Percentiles rank a stretch among this genome's conserved stretches.
Evolutionary conservation across 2,329 filamentous ascomycete genomes (phyloP).

Genomic region (Talaromyces sp.): DNA sequence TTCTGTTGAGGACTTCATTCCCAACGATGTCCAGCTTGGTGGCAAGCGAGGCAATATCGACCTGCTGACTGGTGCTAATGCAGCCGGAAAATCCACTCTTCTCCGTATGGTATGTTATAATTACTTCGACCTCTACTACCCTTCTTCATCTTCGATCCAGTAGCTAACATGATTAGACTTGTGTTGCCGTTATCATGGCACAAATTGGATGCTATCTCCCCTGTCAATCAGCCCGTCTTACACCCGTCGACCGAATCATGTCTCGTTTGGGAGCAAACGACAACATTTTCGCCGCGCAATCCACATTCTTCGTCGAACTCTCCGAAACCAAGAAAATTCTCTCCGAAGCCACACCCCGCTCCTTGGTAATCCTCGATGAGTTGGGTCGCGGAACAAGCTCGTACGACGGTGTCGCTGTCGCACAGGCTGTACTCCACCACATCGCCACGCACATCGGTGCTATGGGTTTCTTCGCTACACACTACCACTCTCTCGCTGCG

Average conservation of each 20-base stretch:
- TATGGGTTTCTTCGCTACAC: slow-evolving; percentile 94
- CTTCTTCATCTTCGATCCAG: neutral
- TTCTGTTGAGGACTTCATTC: slow-evolving; percentile 90
- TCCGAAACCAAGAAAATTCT: slow-evolving; percentile 98
- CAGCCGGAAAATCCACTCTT: slow-evolving; percentile 94
- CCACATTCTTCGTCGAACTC: slow-evolving; percentile 96
- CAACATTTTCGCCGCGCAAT: slow-evolving; percentile 98
- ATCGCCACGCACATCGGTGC: slow-evolving; percentile 91
- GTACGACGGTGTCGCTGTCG: slow-evolving; percentile 95
- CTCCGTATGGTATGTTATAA: slow-evolving; percentile 75
- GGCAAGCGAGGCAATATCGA: slow-evolving; percentile 81
- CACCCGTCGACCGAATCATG: slow-evolving; percentile 97
- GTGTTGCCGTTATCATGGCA: slow-evolving; percentile 94
- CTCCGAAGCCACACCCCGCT: slow-evolving; percentile 88
- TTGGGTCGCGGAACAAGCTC: slow-evolving; percentile 91
- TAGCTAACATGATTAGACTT: slow-evolving; percentile 63
- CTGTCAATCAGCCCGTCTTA: slow-evolving; percentile 77
- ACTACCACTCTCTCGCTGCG: slow-evolving; percentile 90
- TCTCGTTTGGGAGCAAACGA: slow-evolving; percentile 95
- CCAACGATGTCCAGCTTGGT: slow-evolving; percentile 87
- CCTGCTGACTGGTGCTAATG: slow-evolving; percentile 92
- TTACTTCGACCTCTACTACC: neutral
- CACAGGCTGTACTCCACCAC: slow-evolving; percentile 95
- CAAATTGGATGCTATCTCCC: slow-evolving; percentile 95
- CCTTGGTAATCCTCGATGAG: slow-evolving; percentile 94